Base-by-base conservation (phyloP, 2,329 filamentous ascomycete species). In the Ophiostoma australiae region DNA sequence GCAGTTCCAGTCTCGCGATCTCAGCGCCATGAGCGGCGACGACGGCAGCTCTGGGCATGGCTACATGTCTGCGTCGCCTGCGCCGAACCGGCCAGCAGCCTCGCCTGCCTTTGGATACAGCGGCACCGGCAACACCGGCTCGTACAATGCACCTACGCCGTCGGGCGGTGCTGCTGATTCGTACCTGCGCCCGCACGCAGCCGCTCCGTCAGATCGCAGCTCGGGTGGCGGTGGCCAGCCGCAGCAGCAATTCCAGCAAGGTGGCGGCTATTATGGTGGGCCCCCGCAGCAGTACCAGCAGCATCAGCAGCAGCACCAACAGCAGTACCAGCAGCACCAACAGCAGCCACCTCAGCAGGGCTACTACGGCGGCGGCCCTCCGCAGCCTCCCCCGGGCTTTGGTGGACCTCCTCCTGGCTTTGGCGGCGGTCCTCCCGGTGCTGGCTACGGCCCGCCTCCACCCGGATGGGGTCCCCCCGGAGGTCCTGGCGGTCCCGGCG, bases 1-100 rank as follows among this genome's bases (percentile, higher is more conserved):
- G 11, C 85, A 90, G 75, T 86, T 90, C 70, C 84, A 85, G 74
- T 85, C 83, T 3, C 82, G 87, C 72, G 87, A 90, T 73, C 77
- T 89, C 15, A 80, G 82, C 69, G 84, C 85, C 15, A 84, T 88
- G 83, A 82, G 82, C 58, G 85, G 84, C 2, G 79, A 80, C 4
- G 82, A 86, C 72, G 80, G 80, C 37, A 72, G 7, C 23, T 68
- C 61, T 4, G 67, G 48, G 61, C 41, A 33, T 15, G 69, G 75
- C 69, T 77, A 77, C 70, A 70, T 80, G 39, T 82, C 82, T 3
- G 76, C 75, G 69, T 80, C 81, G 1, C 80, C 83, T 1, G 73
- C 74, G 5, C 76, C 5, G 6, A 68, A n/a, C 66, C 73, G 13
- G n/a, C 20, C 63, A 0, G 70, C 74, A 8, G 4, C 72, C 41